Conservation (phyloP, 768 basidiomycete species). For the Lentinula raphanica region DNA sequence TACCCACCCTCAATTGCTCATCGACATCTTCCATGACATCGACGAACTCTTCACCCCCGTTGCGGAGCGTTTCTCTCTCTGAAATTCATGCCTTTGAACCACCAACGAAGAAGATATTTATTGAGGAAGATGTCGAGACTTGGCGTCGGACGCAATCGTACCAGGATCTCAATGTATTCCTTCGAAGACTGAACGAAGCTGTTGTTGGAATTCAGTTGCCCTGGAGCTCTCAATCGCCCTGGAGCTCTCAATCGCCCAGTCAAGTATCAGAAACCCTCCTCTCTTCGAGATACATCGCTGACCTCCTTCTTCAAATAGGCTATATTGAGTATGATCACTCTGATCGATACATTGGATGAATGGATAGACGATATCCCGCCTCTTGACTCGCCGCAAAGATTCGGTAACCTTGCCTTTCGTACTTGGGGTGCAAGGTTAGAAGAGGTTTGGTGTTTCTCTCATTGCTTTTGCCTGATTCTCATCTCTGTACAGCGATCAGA, state of each 20-base stretch:
- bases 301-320: constrained; percentile 30
- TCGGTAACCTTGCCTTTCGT: constrained; percentile 88
- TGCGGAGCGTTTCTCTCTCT: constrained; percentile 22
- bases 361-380: constrained; percentile 86
- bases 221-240: constrained; percentile 25
- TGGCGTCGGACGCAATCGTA: constrained; percentile 76
- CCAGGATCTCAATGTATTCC: constrained; percentile 66
- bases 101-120: constrained; percentile 56
- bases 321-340: constrained; percentile 37
- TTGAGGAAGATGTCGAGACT: constrained; percentile 65
- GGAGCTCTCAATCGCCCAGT: constrained; percentile 23
- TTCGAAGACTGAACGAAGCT: constrained; percentile 70
- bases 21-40: too few species aligned
- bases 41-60: constrained; percentile 5
- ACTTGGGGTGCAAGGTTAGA: constrained; percentile 76
- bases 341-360: constrained; percentile 60
- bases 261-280: constrained; percentile 25
- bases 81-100: constrained; percentile 6
- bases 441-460: constrained; percentile 46
- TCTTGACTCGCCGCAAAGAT: constrained; percentile 70
- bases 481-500: constrained; percentile 44
- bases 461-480: not conserved
- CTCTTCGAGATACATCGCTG: not conserved
- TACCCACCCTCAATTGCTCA: not conserved
- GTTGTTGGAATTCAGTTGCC: constrained; percentile 65